Evolutionary conservation across 306 rosid genomes (phyloP).

Genomic region (Pueraria montana): DNA sequence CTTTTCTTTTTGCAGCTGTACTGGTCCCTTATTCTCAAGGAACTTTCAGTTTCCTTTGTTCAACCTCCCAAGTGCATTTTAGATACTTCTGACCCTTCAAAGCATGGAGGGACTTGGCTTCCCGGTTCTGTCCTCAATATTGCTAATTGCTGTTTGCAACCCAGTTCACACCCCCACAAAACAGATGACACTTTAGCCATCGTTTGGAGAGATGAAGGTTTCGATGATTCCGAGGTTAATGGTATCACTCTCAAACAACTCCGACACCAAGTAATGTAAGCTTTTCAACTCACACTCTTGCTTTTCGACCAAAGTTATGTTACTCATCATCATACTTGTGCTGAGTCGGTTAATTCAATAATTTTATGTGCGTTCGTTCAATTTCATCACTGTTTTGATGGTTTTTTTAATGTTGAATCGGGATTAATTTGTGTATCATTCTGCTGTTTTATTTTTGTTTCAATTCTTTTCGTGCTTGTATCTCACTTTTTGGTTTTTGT

Average conservation of each 20-base stretch:
- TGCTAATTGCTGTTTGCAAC: constrained; percentile 84
- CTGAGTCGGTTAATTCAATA: neutral
- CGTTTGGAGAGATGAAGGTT: constrained; percentile 85
- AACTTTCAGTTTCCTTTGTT: constrained; percentile 70
- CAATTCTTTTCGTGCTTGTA: neutral
- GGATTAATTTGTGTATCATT: neutral
- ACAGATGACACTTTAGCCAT: constrained; percentile 72
- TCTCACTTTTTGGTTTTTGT: neutral
- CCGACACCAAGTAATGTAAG: constrained; percentile 85
- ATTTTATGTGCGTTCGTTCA: neutral
- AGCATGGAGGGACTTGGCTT: constrained; percentile 78
- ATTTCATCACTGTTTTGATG: neutral
- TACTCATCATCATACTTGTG: neutral
- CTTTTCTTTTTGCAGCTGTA: constrained; percentile 59
- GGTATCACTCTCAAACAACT: constrained; percentile 73
- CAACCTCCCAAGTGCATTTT: constrained; percentile 68
- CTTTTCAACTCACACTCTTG: constrained; percentile 10
- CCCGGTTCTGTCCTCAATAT: constrained; percentile 78
- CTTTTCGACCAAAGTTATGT: neutral
- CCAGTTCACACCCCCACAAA: constrained; percentile 61
- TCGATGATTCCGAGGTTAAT: constrained; percentile 65
- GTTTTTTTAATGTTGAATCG: neutral
- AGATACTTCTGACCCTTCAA: constrained; percentile 67
- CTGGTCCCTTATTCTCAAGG: constrained; percentile 84
- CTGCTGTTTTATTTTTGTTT: neutral